phyloP scores from a whole-genome alignment of 371 early-diverging fungal genomes.

The Mortierella sp. region DNA sequence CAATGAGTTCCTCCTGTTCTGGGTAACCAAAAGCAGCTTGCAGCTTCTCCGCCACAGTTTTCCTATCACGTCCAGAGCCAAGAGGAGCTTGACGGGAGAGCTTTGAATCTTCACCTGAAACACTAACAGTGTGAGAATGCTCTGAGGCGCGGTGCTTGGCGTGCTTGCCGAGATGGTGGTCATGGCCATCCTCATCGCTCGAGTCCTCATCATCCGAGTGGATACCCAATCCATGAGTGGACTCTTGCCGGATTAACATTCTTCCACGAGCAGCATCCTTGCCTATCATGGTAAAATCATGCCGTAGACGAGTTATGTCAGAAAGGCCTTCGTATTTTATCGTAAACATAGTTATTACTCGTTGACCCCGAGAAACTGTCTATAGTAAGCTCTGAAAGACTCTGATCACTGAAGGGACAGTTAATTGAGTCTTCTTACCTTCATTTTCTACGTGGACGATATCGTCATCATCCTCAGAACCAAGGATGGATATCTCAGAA shows the following conservation, averaged over 20 bases:
- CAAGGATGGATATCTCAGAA: conserved; percentile 35
- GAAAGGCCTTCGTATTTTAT: too few species aligned
- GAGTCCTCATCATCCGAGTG: conserved; percentile 50
- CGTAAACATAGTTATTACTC: too few species aligned
- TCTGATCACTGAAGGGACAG: background rate
- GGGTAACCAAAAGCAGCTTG: conserved; percentile 72
- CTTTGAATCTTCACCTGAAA: conserved; percentile 21
- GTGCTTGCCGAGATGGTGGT: conserved; percentile 6
- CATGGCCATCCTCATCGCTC: conserved; percentile 30
- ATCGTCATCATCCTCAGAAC: conserved; percentile 53
- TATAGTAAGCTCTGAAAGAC: background rate
- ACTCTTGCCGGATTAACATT: conserved; percentile 31
- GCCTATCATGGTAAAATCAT: background rate
- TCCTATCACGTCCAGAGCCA: conserved; percentile 41
- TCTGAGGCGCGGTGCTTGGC: background rate
- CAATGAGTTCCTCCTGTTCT: conserved; percentile 64
- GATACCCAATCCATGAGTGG: conserved; percentile 43
- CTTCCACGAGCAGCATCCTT: conserved; percentile 4
- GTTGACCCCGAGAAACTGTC: too few species aligned
- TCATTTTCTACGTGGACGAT: conserved; percentile 45
- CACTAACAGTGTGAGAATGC: conserved; percentile 1
- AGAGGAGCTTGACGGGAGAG: conserved; percentile 22
- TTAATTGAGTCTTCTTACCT: conserved; percentile 14
- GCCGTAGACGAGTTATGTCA: background rate
- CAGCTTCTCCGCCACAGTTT: conserved; percentile 67